Evolutionary conservation across 2,329 filamentous ascomycete species (phyloP), one percentile per base, ranked within the genome.

Genomic region (Rutstroemia sp.): DNA sequence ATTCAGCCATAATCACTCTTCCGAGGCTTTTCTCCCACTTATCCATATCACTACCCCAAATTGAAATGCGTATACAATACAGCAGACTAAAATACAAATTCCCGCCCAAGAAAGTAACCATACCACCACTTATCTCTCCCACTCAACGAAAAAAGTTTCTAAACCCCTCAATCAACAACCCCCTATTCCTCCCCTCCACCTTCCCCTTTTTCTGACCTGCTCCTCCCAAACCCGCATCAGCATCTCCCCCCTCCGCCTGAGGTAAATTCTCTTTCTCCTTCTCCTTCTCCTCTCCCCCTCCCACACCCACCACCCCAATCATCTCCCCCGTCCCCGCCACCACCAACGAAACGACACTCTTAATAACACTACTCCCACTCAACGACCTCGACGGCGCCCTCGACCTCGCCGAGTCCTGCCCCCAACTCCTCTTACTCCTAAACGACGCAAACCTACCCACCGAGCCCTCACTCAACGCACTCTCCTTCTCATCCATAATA

Each of bases 401-500:
- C 60, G 54, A 25, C 64, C 63, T 45, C 16, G 14, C 63, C 62
- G 52, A 19, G 8, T 69, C 66, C 48, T 59, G 58, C 27, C 54
- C 62, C 63, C 63, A 66, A 45, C 63, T 65, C 19, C 58, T 62
- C 56, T 65, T 68, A 45, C 60, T 58, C 27, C 60, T 64, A 19
- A 63, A 51, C 8, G 61, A 65, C 10, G 63, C 62, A 17, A 66
- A 49, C 53, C 65, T 63, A 4, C 55, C 59, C 30, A 65, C 49
- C 3, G 61, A 63, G 19, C 54, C 56, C 52, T 27, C 57, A n/a
- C 17, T 6, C 58, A 14, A 56, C 44, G 4, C 63, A 55, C 65
- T 65, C 49, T 68, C 65, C 50, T 65, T 67, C 25, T 65, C 63
- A 30, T 68, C 66, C 48, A 63, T 61, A 37, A 68, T 67, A 14